Evolutionary conservation across 345 rosid species (phyloP).

Genomic region (Draba incana): DNA sequence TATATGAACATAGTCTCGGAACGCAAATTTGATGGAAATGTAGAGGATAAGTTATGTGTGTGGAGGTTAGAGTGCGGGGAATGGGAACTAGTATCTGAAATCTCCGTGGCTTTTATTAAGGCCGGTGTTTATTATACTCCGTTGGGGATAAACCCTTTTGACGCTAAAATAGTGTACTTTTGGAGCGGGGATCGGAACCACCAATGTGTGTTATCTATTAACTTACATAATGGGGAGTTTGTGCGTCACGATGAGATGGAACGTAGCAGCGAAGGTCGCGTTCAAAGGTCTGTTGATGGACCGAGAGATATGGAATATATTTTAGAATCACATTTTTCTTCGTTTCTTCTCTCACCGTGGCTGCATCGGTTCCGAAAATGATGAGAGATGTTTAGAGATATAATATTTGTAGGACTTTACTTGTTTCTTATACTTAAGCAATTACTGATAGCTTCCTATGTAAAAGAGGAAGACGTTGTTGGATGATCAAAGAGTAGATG

Average conservation of each 20-base stretch:
- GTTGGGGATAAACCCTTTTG: conserved; percentile 9
- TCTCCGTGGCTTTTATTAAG: neutral
- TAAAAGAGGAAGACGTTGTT: too few species aligned
- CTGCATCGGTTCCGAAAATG: neutral
- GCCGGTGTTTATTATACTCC: neutral
- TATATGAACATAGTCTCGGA: conserved; percentile 7
- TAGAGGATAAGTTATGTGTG: conserved; percentile 16
- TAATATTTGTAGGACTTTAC: neutral
- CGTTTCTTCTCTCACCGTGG: neutral
- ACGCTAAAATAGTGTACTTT: neutral
- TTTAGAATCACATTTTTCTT: neutral
- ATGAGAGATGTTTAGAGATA: neutral
- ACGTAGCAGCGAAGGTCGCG: neutral
- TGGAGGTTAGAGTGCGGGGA: conserved; percentile 5
- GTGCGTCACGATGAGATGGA: neutral
- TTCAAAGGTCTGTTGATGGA: neutral
- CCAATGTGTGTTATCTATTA: neutral
- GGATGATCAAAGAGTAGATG: too few species aligned
- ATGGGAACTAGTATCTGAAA: neutral
- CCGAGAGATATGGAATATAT: neutral
- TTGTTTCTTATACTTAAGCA: too few species aligned
- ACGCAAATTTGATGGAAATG: neutral
- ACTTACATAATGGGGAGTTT: neutral
- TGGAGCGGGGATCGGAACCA: neutral
- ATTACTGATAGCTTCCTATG: neutral